A percentile compares a stretch with the other conserved stretches of the same genome.
Evolutionary conservation across 768 basidiomycete genomes (phyloP).

Genomic region (Sistotremastrum suecicum): DNA sequence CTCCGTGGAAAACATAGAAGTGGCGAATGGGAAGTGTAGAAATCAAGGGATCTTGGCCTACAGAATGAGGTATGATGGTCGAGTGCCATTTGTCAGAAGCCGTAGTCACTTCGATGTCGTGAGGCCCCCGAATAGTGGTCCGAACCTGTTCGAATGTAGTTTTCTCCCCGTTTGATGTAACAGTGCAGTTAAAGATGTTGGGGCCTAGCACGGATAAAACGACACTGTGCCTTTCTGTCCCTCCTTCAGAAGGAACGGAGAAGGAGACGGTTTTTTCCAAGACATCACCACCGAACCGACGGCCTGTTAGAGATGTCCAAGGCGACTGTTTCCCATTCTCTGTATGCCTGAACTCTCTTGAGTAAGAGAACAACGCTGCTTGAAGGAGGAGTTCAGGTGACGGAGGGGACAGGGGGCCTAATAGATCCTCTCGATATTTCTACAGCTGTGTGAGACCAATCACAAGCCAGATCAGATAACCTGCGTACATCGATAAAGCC

Average conservation of each 20-base stretch:
- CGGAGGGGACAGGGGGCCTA: conserved; percentile 49
- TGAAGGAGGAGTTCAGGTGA: conserved; percentile 56
- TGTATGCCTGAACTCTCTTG: neutral
- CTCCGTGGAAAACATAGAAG: conserved; percentile 30
- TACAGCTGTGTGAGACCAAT: conserved; percentile 15
- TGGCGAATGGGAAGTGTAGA: neutral
- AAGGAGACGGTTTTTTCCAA: conserved; percentile 49
- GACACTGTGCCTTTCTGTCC: conserved; percentile 8
- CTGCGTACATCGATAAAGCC: conserved; percentile 70
- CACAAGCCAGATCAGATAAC: neutral
- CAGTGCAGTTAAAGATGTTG: conserved; percentile 37
- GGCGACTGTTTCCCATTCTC: conserved; percentile 24
- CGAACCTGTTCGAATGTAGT: conserved; percentile 15
- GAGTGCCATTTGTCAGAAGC: too few species aligned
- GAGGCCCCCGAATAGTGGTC: too few species aligned
- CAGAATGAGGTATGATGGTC: conserved; percentile 1
- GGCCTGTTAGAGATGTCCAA: conserved; percentile 57
- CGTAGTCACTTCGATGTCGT: too few species aligned
- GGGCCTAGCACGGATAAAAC: conserved; percentile 28
- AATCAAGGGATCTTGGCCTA: neutral
- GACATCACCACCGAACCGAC: conserved; percentile 65
- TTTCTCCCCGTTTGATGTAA: conserved; percentile 10
- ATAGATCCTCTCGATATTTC: conserved; percentile 78
- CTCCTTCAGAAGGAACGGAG: too few species aligned
- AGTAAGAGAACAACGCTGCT: conserved; percentile 49